Base-by-base conservation (phyloP, 352 stramenopile genomes). In the Globisporangium echinulatum region DNA sequence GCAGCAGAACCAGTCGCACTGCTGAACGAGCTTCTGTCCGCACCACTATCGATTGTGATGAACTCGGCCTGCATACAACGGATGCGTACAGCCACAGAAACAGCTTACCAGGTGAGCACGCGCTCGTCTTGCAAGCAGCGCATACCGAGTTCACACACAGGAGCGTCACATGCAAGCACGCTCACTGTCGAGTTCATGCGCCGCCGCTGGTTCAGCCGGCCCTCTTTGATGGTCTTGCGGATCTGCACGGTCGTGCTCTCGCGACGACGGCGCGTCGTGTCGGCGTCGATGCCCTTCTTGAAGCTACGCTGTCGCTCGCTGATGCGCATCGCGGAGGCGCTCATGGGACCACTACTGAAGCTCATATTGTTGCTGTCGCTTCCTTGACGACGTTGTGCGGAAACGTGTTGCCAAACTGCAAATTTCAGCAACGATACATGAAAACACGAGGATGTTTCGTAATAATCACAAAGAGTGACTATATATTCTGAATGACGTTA, bases 251-350 rank as follows among this genome's bases (percentile, higher is more conserved):
- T 84, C 36, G 82, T 91, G 56, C 92, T 84, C 47, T 90, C 79
- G 52, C 87, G 82, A 39, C 82, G 77, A 14, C 85, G 77, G 52
- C 87, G 80, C 51, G 70, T 90, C 54, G 78, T 75, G 39, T 92
- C 80, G 39, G 66, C 69, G 70, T 96, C 87, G 62, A 96, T 91
- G 59, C 79, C 82, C 64, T 95, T 96, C 72, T 96, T 96, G 64
- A 90, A 95, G 58, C 77, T 77, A 66, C 70, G 79, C 69, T 90
- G 85, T 59, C 82, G 81, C 64, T 90, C 79, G 25, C 49, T 56
- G 47, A 66, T 59, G 49, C 60, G 60, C 54, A 37, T n/a, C 15
- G 54, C 49, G 19, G 58, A 57, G 15, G 14, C 46, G 17, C 46
- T 50, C 14, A 50, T 19, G 14, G 46, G 17, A n/a, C 46, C 46